These are phyloP conservation scores for Helicostylum pulchrum DNA, from an alignment of 192 early-diverging fungal genomes.

Conservation along the genomic window DNA sequence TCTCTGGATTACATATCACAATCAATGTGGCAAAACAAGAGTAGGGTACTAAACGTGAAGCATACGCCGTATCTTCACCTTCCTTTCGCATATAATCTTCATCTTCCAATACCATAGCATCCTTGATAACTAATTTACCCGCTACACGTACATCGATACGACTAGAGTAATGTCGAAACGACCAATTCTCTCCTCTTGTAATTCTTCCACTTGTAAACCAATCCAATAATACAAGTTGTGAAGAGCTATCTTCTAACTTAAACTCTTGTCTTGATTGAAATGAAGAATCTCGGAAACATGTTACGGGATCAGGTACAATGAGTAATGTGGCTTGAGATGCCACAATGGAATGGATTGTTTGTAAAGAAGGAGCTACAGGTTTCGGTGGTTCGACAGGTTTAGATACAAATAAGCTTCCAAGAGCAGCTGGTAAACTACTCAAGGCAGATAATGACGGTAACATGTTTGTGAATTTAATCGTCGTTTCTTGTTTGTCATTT, in stretches of 20 bases:
- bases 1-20: conserved; percentile 31
- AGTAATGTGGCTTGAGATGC: conserved; percentile 44
- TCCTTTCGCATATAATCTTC: conserved; percentile 27
- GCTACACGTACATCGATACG: conserved; percentile 31
- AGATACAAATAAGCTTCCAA: not conserved
- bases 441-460: not conserved
- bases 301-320: conserved; percentile 76
- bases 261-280: conserved; percentile 66
- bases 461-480: not conserved
- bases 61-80: conserved; percentile 42
- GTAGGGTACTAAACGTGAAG: conserved; percentile 49
- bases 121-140: conserved; percentile 34
- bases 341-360: conserved; percentile 48
- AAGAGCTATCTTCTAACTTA: conserved; percentile 35
- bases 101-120: conserved; percentile 47
- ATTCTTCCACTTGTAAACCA: conserved; percentile 82
- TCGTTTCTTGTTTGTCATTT: conserved; percentile 7
- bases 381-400: not conserved
- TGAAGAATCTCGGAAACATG: conserved; percentile 61
- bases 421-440: conserved; percentile 12
- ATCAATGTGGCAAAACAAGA: conserved; percentile 63
- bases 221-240: conserved; percentile 71
- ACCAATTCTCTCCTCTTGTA: conserved; percentile 73
- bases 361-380: conserved; percentile 26
- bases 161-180: conserved; percentile 48